Conservation (phyloP, 2,329 filamentous ascomycete species). For the Colletotrichum nymphaeae region DNA sequence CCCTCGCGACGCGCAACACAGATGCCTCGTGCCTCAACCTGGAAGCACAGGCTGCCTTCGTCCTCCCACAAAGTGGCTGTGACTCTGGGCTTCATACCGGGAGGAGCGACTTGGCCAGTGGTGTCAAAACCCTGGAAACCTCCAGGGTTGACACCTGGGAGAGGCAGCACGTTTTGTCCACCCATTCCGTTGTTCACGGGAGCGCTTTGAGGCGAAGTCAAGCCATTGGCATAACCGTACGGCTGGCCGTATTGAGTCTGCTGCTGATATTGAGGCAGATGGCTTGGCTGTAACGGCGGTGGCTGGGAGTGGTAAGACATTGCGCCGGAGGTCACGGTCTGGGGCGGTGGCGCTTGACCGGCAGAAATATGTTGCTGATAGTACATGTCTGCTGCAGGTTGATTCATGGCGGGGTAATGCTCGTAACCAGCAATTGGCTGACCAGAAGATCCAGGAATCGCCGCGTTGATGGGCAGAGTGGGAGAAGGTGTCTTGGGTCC, state of each 20-base stretch:
- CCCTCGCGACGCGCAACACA: conserved; percentile 95
- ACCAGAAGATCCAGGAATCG: conserved; percentile 52
- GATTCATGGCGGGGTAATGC: conserved; percentile 78
- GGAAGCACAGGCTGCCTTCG: conserved; percentile 96
- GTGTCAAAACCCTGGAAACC: conserved; percentile 77
- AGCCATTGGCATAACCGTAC: conserved; percentile 81
- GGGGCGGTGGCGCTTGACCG: conserved; percentile 78
- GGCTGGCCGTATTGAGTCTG: conserved; percentile 68
- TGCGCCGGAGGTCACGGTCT: conserved; percentile 79
- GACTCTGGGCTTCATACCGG: conserved; percentile 95
- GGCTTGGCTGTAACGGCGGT: conserved; percentile 78
- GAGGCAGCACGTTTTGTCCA: conserved; percentile 72
- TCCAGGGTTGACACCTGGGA: conserved; percentile 69
- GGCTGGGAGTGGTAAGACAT: conserved; percentile 85
- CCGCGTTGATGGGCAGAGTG: conserved; percentile 65
- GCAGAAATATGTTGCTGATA: conserved; percentile 84
- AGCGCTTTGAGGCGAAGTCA: conserved; percentile 81
- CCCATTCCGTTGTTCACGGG: conserved; percentile 78
- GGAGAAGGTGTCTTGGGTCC: conserved; percentile 84
- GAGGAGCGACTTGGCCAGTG: conserved; percentile 91
- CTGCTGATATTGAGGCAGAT: conserved; percentile 71
- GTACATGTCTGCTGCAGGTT: conserved; percentile 85
- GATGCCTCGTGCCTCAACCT: conserved; percentile 95
- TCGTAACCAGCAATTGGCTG: conserved; percentile 55
- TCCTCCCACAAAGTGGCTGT: conserved; percentile 99